Evolutionary conservation across 2,329 filamentous ascomycete genomes (phyloP).

Genomic region (Didymella glomerata): DNA sequence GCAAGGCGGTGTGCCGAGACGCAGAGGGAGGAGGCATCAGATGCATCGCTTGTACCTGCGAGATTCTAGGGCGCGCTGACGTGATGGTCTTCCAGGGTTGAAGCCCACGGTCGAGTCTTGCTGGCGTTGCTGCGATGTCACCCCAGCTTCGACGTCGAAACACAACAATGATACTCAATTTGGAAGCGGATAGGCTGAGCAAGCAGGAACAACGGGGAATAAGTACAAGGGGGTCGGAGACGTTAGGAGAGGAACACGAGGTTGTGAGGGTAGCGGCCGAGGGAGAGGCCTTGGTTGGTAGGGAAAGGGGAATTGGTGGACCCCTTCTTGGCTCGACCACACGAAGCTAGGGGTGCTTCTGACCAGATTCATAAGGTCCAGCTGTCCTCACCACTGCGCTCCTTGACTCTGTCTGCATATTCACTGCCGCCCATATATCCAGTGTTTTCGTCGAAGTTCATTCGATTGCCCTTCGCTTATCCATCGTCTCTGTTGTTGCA

Average conservation of each 20-base stretch:
- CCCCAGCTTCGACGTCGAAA: constrained; percentile 23
- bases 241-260: constrained; percentile 26
- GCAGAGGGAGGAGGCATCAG: constrained; percentile 24
- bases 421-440: constrained; percentile 20
- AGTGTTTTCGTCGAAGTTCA: constrained; percentile 10
- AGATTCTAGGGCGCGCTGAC: constrained; percentile 25
- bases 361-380: constrained; percentile 29
- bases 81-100: constrained; percentile 34
- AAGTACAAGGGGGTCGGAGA: constrained; percentile 33
- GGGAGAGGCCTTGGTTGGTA: constrained; percentile 24
- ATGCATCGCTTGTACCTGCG: constrained; percentile 25
- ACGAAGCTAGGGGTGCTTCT: constrained; percentile 39
- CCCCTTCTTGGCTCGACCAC: constrained; percentile 25
- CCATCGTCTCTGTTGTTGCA: constrained; percentile 23
- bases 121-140: constrained; percentile 32
- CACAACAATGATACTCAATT: constrained; percentile 25
- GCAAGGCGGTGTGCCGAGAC: constrained; percentile 36
- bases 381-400: constrained; percentile 36
- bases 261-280: constrained; percentile 22
- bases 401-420: constrained; percentile 33
- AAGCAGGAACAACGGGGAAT: constrained; percentile 26
- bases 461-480: constrained; percentile 21
- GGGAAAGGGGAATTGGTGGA: constrained; percentile 31
- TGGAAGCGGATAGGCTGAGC: constrained; percentile 38
- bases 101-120: constrained; percentile 26